Conservation (phyloP, 228 moss, liverwort and hornwort genomes). For the Sphagnum fallax region DNA sequence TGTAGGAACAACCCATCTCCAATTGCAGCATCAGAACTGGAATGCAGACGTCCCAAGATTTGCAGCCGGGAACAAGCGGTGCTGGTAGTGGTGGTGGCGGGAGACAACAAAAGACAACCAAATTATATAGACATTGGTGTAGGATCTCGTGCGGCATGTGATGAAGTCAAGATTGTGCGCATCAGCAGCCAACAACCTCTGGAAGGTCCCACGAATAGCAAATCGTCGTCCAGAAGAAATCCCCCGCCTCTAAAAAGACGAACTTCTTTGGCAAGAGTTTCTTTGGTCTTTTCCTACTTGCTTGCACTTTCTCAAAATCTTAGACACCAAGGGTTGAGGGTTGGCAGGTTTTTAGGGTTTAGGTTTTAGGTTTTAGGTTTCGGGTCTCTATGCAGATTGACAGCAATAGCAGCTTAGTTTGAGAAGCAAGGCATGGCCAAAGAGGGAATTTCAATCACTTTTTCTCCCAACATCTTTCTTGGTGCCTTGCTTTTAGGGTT, state of each 20-base stretch:
- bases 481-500: too few relatives aligned
- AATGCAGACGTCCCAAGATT: too few relatives aligned
- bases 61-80: too few relatives aligned
- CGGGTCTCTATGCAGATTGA: neutral
- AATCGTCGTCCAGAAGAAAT: neutral
- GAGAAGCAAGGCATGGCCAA: neutral
- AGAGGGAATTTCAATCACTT: neutral
- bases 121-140: slow-evolving; percentile 64
- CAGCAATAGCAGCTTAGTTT: too few relatives aligned
- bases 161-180: slow-evolving; percentile 43
- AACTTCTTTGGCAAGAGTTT: neutral
- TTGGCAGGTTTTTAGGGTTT: neutral
- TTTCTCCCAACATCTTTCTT: too few relatives aligned
- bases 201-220: neutral
- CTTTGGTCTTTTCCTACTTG: neutral
- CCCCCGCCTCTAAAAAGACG: neutral
- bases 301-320: too few relatives aligned
- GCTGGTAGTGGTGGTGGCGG: slow-evolving; percentile 1
- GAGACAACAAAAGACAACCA: slow-evolving; percentile 45
- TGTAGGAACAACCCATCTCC: too few relatives aligned
- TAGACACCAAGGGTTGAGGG: neutral
- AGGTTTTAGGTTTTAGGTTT: neutral
- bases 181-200: slow-evolving; percentile 5
- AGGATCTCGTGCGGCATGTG: slow-evolving; percentile 43
- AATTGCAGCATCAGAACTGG: too few relatives aligned